Conservation (phyloP, 139 green algal genomes). For the Prasinococcaceae sp. region DNA sequence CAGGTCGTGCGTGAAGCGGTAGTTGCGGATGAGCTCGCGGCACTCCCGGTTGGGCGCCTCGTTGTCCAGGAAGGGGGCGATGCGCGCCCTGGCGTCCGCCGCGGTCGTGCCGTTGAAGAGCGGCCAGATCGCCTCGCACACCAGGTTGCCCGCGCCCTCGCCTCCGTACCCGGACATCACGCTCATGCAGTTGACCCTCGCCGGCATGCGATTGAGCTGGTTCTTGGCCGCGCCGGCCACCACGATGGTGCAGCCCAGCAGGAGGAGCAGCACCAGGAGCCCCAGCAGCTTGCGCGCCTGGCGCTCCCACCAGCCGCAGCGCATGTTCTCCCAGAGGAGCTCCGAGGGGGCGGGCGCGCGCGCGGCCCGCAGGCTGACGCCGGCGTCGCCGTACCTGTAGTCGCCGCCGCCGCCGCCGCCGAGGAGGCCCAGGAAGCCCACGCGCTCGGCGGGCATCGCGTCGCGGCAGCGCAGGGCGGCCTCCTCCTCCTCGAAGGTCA, state of each 20-base stretch:
- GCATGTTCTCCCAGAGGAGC: conserved; percentile 5
- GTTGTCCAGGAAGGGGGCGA: neutral
- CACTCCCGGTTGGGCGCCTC: neutral
- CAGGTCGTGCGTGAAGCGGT: neutral
- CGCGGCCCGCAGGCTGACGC: neutral
- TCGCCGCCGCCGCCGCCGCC: no score
- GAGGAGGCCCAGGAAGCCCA: neutral
- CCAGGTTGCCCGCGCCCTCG: neutral
- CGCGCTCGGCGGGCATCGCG: neutral
- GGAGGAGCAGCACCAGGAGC: neutral
- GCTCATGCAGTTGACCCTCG: neutral
- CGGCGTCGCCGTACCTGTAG: neutral
- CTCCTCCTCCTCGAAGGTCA: neutral
- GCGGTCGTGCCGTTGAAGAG: neutral
- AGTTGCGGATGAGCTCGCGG: neutral
- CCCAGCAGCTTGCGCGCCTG: neutral
- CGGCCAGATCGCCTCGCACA: neutral
- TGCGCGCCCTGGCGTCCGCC: neutral
- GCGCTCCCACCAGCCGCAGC: no score
- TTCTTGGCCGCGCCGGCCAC: neutral
- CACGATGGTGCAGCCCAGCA: neutral
- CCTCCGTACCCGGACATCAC: no score
- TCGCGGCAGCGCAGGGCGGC: neutral
- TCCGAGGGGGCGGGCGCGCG: neutral
- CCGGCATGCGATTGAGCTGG: neutral